phyloP scores from a whole-genome alignment of 768 basidiomycete genomes.

The Myochromella boudieri region DNA sequence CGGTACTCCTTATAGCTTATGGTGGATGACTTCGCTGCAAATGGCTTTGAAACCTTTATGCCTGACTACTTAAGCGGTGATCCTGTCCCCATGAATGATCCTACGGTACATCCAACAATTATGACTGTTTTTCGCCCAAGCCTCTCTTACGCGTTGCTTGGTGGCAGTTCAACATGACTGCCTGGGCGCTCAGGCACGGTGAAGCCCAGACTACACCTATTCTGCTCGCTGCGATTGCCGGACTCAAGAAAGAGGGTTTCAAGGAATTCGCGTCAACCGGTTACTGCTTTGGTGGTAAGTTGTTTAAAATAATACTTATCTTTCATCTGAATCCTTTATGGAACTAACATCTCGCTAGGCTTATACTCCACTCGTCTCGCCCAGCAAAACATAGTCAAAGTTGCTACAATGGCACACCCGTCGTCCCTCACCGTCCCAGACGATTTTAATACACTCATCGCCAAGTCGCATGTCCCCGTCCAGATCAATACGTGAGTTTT shows the following conservation, averaged over 20 bases:
- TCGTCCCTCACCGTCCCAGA: constrained; percentile 32
- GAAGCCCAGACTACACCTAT: constrained; percentile 27
- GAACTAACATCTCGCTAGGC: constrained; percentile 5
- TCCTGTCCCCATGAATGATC: constrained; percentile 17
- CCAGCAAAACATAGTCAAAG: constrained; percentile 27
- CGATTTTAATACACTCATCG: constrained; percentile 26
- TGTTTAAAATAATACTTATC: background rate
- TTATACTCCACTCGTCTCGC: constrained; percentile 33
- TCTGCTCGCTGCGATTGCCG: constrained; percentile 30
- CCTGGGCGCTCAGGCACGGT: constrained; percentile 32
- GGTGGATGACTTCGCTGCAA: constrained; percentile 20
- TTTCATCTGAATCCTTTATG: background rate
- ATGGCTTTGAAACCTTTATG: constrained; percentile 19
- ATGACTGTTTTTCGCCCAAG: too few species aligned
- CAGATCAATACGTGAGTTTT: constrained; percentile 16
- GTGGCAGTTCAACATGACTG: constrained; percentile 20
- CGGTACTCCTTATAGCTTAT: constrained; percentile 17
- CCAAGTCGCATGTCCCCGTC: constrained; percentile 14
- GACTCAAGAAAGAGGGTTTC: constrained; percentile 34
- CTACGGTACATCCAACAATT: constrained; percentile 2
- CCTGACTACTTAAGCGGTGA: constrained; percentile 20
- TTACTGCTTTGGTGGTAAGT: constrained; percentile 33
- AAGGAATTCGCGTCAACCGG: constrained; percentile 32
- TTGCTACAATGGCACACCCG: constrained; percentile 32
- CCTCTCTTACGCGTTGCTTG: too few species aligned